Evolutionary conservation across 202 grass and related monocot species (phyloP).

Genomic region (Zizania palustris): DNA sequence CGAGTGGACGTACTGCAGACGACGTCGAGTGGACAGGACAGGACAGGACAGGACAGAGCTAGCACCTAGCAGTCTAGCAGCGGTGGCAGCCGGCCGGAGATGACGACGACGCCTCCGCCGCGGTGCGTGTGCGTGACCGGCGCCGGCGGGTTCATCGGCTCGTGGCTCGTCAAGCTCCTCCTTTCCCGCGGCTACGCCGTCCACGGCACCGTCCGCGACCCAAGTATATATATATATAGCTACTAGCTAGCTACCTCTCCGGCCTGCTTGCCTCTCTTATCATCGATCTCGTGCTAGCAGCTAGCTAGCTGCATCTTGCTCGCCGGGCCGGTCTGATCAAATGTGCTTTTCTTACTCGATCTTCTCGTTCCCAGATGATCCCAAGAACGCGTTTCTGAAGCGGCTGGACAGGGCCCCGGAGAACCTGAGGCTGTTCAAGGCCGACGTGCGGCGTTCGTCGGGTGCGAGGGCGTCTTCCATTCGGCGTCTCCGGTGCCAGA

Average conservation of each 20-base stretch:
- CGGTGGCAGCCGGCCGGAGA: no score
- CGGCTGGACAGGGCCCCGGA: slow-evolving; percentile 16
- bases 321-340: not conserved
- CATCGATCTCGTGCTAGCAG: not conserved
- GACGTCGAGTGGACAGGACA: no score
- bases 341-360: not conserved
- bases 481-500: slow-evolving; percentile 30
- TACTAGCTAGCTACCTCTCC: no score
- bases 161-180: slow-evolving; percentile 41
- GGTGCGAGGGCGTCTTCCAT: slow-evolving; percentile 44
- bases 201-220: slow-evolving; percentile 29
- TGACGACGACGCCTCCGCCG: not conserved
- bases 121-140: slow-evolving; percentile 32
- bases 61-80: no score
- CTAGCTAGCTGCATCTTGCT: not conserved
- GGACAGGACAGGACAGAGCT: no score
- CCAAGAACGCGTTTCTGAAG: slow-evolving; percentile 37
- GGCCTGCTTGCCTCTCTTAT: no score
- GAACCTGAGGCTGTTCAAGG: slow-evolving; percentile 35
- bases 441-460: slow-evolving; percentile 27
- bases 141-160: slow-evolving; percentile 31
- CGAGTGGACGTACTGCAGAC: no score
- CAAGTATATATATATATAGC: not conserved
- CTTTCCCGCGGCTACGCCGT: slow-evolving; percentile 32
- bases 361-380: not conserved